Evolutionary conservation across 2,329 filamentous ascomycete species (phyloP), one percentile per base, ranked within the genome.

Genomic region (Lasiodiplodia citricola): DNA sequence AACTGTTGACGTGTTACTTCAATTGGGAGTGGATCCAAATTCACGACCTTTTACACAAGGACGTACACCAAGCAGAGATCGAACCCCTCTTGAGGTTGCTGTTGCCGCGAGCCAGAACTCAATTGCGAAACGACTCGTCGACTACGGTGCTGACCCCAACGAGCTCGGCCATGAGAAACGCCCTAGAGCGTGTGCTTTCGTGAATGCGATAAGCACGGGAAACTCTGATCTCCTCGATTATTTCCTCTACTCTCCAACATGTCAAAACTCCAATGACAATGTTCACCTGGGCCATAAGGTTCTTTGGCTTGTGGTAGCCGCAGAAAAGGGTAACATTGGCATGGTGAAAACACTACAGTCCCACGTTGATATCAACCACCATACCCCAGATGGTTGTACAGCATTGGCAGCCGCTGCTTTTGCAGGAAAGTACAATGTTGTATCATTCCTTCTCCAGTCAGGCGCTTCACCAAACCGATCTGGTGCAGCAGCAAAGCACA

Each of bases 131-230:
- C 1, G 7, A 7, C 16, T 44, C 16, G 14, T 44, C 16, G 41
- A 16, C 1, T 7, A 7, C 2, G 41, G 41, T 7, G 16, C 41
- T 6, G 16, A 44, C 2, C 41, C 16, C 3, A 44, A 44, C 18
- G 5, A 2, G 14, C 38, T 44, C 16, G 18, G 14, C 3, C 0
- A 2, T 2, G 18, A 5, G 18, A 6, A 14, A 0, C 3, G 5
- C 5, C 16, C 16, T 13, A 18, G 13, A 18, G 2, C 5, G 4
- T 44, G 41, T 7, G 41, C 41, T 2, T 44, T 44, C 7, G 14
- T 44, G 0, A 4, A 18, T n/a, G 41, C 41, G 6, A 44, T 44
- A 1, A 1, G 0, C 0, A 7, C 2, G 1, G 14, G 4, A 7
- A 8, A 44, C 3, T 16, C 4, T 2, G 41, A n/a, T 6, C 14